Conservation (phyloP, 345 rosid species). For the Combretum micranthum region DNA sequence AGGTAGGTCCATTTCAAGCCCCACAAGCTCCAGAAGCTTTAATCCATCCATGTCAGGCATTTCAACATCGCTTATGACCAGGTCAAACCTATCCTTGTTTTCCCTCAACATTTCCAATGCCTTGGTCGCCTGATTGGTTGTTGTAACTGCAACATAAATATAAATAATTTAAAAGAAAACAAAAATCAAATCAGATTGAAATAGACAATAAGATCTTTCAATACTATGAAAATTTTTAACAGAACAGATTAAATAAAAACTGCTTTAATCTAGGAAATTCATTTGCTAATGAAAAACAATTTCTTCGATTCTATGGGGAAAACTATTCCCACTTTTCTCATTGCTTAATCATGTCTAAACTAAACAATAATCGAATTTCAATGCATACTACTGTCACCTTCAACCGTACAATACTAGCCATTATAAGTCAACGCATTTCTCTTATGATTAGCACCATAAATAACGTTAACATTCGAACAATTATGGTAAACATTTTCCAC, state of each 20-base stretch:
- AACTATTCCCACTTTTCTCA: too few relatives aligned
- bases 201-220: not conserved
- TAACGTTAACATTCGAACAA: too few relatives aligned
- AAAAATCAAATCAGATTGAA: constrained; percentile 1
- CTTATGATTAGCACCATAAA: not conserved
- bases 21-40: constrained; percentile 75
- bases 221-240: not conserved
- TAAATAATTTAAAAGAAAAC: constrained; percentile 23
- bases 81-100: constrained; percentile 41
- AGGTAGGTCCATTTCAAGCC: constrained; percentile 84
- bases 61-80: constrained; percentile 73
- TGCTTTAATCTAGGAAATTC: too few relatives aligned
- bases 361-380: too few relatives aligned
- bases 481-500: too few relatives aligned
- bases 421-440: too few relatives aligned
- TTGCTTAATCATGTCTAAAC: too few relatives aligned
- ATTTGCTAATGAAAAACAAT: too few relatives aligned
- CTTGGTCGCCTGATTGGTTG: constrained; percentile 41
- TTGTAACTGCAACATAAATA: constrained; percentile 45
- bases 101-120: constrained; percentile 59
- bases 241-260: not conserved
- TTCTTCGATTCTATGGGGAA: too few relatives aligned
- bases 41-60: constrained; percentile 86
- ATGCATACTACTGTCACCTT: too few relatives aligned
- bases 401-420: constrained; percentile 10